A percentile compares a stretch with the other conserved stretches of the same genome.
phyloP scores from a whole-genome alignment of 2,329 filamentous ascomycete species.

The Alternaria consortialis region DNA sequence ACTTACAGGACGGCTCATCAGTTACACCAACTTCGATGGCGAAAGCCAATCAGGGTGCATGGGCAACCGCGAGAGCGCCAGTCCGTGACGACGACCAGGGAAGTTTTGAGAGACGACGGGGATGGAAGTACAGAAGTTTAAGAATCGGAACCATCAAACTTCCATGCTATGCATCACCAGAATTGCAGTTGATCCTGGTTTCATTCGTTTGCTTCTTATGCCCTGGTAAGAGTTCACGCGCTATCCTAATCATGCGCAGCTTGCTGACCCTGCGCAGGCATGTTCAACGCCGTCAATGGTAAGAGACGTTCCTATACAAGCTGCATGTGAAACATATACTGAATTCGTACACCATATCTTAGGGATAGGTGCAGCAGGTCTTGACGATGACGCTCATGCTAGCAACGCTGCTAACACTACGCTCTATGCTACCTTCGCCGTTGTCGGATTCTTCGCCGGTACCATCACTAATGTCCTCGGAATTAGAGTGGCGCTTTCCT shows the following conservation, averaged over 20 bases:
- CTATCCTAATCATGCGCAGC: not conserved
- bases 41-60: not conserved
- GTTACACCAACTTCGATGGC: not conserved
- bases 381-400: constrained; percentile 56
- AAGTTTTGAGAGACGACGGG: constrained; percentile 34
- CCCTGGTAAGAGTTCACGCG: constrained; percentile 40
- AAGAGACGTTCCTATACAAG: too few relatives aligned
- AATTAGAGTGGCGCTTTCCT: constrained; percentile 68
- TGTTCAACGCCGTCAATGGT: constrained; percentile 60
- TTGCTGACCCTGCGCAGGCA: constrained; percentile 37
- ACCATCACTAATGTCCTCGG: constrained; percentile 78
- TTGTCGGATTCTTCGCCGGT: constrained; percentile 68
- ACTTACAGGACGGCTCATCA: too few relatives aligned
- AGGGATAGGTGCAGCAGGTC: constrained; percentile 55
- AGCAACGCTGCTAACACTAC: constrained; percentile 71
- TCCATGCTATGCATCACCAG: constrained; percentile 58
- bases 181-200: constrained; percentile 56
- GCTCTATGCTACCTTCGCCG: constrained; percentile 73
- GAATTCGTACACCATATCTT: too few relatives aligned
- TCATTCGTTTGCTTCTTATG: constrained; percentile 61
- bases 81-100: constrained; percentile 3
- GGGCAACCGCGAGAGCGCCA: not conserved
- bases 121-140: constrained; percentile 55
- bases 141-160: constrained; percentile 51
- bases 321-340: too few relatives aligned